Evolutionary conservation across 1,284 basidiomycete species (phyloP).

Genomic region (Fomitopsis palustris): DNA sequence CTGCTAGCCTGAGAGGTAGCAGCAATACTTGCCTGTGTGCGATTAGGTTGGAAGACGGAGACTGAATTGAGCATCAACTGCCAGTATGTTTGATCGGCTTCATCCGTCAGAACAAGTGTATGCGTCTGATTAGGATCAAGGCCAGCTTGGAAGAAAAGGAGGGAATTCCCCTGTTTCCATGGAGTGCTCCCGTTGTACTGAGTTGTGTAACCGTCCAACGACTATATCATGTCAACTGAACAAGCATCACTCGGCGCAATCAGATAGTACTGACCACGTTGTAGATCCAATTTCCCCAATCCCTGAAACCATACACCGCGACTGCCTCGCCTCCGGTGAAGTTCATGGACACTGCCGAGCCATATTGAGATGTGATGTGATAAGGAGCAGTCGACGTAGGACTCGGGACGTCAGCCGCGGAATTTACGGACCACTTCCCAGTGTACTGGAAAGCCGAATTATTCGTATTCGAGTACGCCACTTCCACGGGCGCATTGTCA

Average conservation of each 20-base stretch:
- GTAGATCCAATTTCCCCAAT: slow-evolving; percentile 24
- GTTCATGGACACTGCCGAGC: slow-evolving; percentile 25
- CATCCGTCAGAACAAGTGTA: slow-evolving; percentile 22
- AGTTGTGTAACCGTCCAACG: slow-evolving; percentile 24
- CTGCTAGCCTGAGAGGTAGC: not conserved
- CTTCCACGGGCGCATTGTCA: not conserved
- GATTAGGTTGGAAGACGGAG: slow-evolving; percentile 12
- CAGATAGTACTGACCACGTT: slow-evolving; percentile 22
- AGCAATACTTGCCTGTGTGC: not conserved
- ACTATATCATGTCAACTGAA: not conserved
- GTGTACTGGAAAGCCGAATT: slow-evolving; percentile 24
- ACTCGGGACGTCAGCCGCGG: slow-evolving; percentile 24
- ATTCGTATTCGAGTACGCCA: slow-evolving; percentile 23
- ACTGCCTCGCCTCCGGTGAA: slow-evolving; percentile 26
- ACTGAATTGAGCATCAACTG: slow-evolving; percentile 20
- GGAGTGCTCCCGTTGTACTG: slow-evolving; percentile 30
- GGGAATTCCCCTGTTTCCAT: slow-evolving; percentile 25
- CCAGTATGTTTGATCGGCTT: slow-evolving; percentile 5
- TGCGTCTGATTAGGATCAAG: slow-evolving; percentile 28
- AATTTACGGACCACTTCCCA: slow-evolving; percentile 22
- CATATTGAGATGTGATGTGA: slow-evolving; percentile 19
- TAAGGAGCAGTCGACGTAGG: slow-evolving; percentile 25
- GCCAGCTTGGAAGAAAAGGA: slow-evolving; percentile 12
- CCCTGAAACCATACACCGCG: slow-evolving; percentile 24
- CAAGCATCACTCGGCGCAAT: slow-evolving; percentile 20